Base-by-base conservation (phyloP, 2,329 filamentous ascomycete species). In the Fusarium pseudonygamai region DNA sequence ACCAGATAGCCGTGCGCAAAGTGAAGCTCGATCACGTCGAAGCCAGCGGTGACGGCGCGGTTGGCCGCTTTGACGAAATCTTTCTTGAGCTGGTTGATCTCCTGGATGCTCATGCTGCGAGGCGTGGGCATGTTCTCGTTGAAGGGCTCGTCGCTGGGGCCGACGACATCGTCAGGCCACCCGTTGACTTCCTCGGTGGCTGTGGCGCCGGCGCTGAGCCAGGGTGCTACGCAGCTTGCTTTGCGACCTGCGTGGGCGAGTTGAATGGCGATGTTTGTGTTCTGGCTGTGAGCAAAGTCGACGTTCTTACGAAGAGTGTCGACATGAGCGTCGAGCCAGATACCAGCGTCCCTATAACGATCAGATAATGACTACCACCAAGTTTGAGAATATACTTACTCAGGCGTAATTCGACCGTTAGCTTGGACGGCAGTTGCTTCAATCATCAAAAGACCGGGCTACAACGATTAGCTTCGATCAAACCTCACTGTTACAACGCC, bases 1-100 rank as follows among this genome's bases (percentile, higher is more conserved):
- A 96, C 83, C 0, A 96, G 87, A 78, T 95, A 96, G 2, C 93
- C 93, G 77, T 96, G 93, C 0, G 93, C 94, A 74, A 87, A 89
- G 83, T 96, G 94, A 57, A 97, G 89, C 80, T 91, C 91, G 22
- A 93, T 86, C 8, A 89, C 88, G 75, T 93, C 91, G 71, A 93
- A 89, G 0, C 93, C 93, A 1, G 89, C 90, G 57, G 86, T 82
- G 1, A 94, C 79, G 2, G 93, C 87, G 15, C 90, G 83, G 69
- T 85, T 84, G 0, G 86, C 85, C 0, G 86, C 87, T 0, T 84
- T 85, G 2, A 84, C 87, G 81, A 89, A 95, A 6, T 87, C 88
- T 12, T 80, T 80, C 79, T 93, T 92, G 62, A 93, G 83, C 12
- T 86, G 81, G 58, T 88, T 83, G 65, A 96, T 95, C 59, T 95